Conservation (phyloP, 192 early-diverging fungal genomes). For the Umbelopsis sp. region DNA sequence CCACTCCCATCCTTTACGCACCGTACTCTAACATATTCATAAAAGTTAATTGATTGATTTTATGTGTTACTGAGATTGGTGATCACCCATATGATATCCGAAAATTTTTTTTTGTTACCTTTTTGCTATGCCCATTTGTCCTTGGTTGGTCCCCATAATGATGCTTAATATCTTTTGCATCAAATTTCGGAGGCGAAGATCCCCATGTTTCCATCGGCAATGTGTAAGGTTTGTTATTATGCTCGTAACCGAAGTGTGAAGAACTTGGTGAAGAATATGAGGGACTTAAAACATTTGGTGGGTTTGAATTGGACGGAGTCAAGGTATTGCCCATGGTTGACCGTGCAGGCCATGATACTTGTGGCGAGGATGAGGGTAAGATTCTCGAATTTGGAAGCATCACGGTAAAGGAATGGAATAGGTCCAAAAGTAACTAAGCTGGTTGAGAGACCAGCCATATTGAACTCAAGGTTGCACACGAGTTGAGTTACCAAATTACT, state of each 20-base stretch:
- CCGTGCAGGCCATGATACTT: constrained; percentile 1
- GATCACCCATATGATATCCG: neutral
- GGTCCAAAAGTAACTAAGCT: neutral
- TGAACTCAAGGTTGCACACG: neutral
- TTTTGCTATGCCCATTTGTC: neutral
- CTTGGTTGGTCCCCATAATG: neutral
- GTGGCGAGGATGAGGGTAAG: constrained; percentile 10
- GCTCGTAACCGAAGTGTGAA: neutral
- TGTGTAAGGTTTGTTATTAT: neutral
- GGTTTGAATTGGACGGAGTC: constrained; percentile 1
- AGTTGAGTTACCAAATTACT: neutral
- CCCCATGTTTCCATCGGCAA: neutral
- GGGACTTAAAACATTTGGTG: neutral
- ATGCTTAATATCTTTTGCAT: neutral
- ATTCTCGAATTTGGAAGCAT: constrained; percentile 16
- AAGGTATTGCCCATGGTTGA: neutral
- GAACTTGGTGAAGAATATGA: constrained; percentile 6
- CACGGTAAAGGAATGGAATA: neutral
- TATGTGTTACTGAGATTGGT: neutral
- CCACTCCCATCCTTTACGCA: constrained; percentile 16
- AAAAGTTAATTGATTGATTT: neutral
- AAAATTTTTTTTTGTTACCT: neutral
- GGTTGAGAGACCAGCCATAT: neutral
- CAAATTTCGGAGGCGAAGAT: neutral
- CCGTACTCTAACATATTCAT: neutral